These are phyloP conservation scores for Cupressus sempervirens DNA, from an alignment of 75 land plant species.

Conservation along the genomic window DNA sequence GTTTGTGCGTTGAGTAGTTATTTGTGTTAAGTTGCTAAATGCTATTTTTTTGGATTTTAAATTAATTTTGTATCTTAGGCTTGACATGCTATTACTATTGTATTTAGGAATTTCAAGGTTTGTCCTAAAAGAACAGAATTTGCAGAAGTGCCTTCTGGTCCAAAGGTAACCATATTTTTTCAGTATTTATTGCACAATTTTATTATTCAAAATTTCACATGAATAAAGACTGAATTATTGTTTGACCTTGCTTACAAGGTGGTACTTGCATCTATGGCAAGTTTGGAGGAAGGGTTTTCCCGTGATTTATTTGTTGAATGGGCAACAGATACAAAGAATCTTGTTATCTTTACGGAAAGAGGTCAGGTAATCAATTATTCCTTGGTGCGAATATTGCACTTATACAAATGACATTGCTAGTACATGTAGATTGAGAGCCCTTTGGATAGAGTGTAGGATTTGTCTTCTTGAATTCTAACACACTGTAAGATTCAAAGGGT, in stretches of 20 bases:
- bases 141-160: constrained; percentile 69
- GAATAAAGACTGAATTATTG: background rate
- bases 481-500: background rate
- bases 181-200: background rate
- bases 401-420: background rate
- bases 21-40: background rate
- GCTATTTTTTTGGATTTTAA: background rate
- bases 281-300: constrained; percentile 91
- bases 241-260: constrained; percentile 43
- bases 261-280: constrained; percentile 94
- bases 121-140: constrained; percentile 64
- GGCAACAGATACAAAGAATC: constrained; percentile 80
- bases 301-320: constrained; percentile 90
- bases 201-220: background rate
- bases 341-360: constrained; percentile 86
- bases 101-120: constrained; percentile 58
- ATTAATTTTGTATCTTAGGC: constrained; percentile 1
- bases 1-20: background rate
- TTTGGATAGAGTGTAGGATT: background rate
- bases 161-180: constrained; percentile 49
- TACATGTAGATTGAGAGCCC: background rate
- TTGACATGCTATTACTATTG: background rate
- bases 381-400: background rate
- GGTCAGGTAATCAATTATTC: constrained; percentile 61
- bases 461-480: background rate